phyloP scores from a whole-genome alignment of 2,329 filamentous ascomycete genomes.

The Grosmannia huntii region DNA sequence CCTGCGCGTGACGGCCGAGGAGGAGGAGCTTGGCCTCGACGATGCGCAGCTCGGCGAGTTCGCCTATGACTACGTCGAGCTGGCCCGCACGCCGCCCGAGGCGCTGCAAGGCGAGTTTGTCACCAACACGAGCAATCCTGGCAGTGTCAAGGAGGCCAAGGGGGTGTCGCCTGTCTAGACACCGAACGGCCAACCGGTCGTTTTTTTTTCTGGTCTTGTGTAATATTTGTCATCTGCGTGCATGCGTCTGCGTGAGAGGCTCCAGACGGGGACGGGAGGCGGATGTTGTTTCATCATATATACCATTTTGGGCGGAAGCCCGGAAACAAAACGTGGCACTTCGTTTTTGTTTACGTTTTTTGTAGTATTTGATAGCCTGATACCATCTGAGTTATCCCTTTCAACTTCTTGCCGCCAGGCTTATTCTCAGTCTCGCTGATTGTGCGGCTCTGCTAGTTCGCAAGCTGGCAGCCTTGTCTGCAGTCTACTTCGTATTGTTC shows the following conservation, averaged over 20 bases:
- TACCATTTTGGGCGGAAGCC: background rate
- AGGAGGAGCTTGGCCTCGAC: slow-evolving; percentile 58
- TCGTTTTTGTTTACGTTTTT: background rate
- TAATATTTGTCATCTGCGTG: background rate
- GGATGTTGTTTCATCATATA: background rate
- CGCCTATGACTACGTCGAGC: slow-evolving; percentile 72
- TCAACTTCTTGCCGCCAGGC: background rate
- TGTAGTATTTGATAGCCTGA: slow-evolving; percentile 4
- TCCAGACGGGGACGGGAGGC: background rate
- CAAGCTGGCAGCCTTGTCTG: background rate
- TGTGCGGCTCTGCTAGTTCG: background rate
- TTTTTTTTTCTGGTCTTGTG: background rate
- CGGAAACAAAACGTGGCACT: background rate
- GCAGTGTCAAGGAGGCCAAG: slow-evolving; percentile 11
- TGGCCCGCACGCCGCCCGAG: slow-evolving; percentile 47
- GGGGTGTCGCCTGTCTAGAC: background rate
- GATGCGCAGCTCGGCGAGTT: slow-evolving; percentile 72
- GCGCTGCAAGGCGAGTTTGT: slow-evolving; percentile 8
- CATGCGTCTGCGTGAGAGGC: background rate
- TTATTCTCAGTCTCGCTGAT: background rate
- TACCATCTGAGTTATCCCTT: slow-evolving; percentile 3
- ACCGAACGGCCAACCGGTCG: background rate
- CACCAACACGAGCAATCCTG: slow-evolving; percentile 12
- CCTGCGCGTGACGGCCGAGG: slow-evolving; percentile 52
- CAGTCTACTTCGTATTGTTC: too few species aligned